Base-by-base conservation (phyloP, 139 green algal species). In the Helicosporidium sp. region DNA sequence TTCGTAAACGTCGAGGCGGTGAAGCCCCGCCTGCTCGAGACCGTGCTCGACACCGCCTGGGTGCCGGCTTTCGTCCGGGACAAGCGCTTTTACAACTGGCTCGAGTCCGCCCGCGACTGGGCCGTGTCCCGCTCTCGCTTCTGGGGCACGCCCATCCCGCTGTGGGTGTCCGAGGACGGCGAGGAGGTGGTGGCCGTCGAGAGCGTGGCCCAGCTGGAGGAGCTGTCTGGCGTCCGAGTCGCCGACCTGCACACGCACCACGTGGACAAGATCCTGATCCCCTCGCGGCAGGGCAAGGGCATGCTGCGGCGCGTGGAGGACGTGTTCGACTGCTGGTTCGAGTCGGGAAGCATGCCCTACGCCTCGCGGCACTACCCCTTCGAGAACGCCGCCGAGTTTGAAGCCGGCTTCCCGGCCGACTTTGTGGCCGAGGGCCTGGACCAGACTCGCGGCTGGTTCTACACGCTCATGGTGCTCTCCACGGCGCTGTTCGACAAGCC, bases 251-350 rank as follows among this genome's bases (percentile, higher is more conserved):
- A 99, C 60, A 64, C 89, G 20, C 89, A 99, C 73, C 87, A 91
- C 66, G 94, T 99, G 61, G 89, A 99, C 58, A 67, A 94, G 61
- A 60, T 97, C 24, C 90, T 76, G 43, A 95, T 99, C 63, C 89
- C 89, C 42, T 86, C 70, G 36, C 60, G 50, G n/a, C 46, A 69
- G 44, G 72, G 76, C 58, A 75, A 71, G 43, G 73, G 70, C 5
- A 33, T 62, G 27, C 74, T 94, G 59, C 51, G 58, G n/a, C 72
- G 84, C 19, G 66, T 93, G 40, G 77, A 88, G n/a, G 83, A 91
- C 31, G 89, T 97, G n/a, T 99, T 99, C 69, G 89, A 98, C 69
- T 98, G 89, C 71, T 98, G 89, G 89, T 98, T 98, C 62, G 89
- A 99, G 76, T 77, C 48, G 7, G 89, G 89, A 26, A 74, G 59